Conservation (phyloP, 345 rosid species). For the Eucalyptus brandiana region DNA sequence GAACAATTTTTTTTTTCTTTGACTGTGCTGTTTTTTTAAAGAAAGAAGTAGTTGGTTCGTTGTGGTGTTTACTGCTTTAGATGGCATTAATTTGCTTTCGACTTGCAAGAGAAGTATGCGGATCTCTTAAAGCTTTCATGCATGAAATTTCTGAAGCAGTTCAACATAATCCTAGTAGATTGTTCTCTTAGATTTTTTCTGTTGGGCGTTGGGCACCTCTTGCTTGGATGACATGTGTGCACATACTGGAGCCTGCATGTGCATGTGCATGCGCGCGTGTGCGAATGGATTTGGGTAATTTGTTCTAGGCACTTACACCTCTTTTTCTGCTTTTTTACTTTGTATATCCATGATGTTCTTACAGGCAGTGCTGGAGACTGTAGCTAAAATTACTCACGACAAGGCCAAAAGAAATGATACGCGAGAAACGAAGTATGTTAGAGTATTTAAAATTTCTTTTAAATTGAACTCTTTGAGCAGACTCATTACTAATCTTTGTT, state of each 20-base stretch:
- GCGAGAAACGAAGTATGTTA: constrained; percentile 49
- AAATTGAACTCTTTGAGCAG: not conserved
- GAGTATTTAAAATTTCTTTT: not conserved
- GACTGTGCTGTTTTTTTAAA: not conserved
- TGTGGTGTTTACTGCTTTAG: not conserved
- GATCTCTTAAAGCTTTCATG: not conserved
- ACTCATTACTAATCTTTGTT: not conserved
- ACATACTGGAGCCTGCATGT: not conserved
- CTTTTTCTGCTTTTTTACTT: not conserved
- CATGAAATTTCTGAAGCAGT: not conserved
- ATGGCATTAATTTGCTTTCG: not conserved
- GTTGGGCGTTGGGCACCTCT: not conserved
- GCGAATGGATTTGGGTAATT: not conserved
- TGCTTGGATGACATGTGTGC: not conserved
- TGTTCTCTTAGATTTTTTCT: not conserved
- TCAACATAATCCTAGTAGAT: not conserved
- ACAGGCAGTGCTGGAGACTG: constrained; percentile 93
- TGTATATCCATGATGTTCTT: constrained; percentile 6
- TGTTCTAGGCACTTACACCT: not conserved
- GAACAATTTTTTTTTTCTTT: not conserved
- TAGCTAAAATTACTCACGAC: constrained; percentile 88
- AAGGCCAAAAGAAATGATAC: constrained; percentile 79
- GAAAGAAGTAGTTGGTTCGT: not conserved
- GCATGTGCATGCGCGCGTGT: not conserved
- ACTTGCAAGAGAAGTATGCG: not conserved